Conservation (phyloP, 2,329 filamentous ascomycete genomes). For the Fusarium sp. region DNA sequence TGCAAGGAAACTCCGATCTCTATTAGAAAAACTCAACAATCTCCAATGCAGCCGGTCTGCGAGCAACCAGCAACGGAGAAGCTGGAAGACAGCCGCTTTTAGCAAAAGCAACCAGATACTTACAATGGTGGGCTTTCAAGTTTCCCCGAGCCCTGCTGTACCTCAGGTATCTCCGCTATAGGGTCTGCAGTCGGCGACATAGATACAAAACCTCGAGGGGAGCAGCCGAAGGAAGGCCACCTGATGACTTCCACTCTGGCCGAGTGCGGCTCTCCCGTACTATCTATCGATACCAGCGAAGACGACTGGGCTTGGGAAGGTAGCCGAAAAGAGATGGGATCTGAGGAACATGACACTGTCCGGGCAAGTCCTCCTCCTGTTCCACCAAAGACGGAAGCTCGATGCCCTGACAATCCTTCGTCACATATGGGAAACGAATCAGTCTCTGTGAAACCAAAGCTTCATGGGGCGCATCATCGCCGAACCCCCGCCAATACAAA, state of each 20-base stretch:
- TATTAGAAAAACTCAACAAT: background rate
- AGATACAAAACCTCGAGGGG: background rate
- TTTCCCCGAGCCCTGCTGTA: background rate
- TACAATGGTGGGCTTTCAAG: background rate
- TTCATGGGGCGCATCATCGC: slow-evolving; percentile 35
- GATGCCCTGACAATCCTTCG: background rate
- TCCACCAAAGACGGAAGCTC: background rate
- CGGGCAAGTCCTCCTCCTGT: background rate
- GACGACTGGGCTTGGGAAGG: slow-evolving; percentile 32
- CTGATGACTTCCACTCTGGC: slow-evolving; percentile 1
- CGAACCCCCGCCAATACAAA: slow-evolving; percentile 40
- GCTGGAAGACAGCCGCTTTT: background rate
- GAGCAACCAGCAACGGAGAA: background rate
- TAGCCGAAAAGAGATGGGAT: background rate
- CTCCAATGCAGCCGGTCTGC: slow-evolving; percentile 9
- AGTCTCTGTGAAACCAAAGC: background rate
- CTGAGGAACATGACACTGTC: background rate
- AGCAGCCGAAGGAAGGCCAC: background rate
- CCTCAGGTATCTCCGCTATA: slow-evolving; percentile 4
- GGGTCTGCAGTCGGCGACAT: background rate
- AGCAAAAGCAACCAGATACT: slow-evolving; percentile 6
- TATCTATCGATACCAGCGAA: slow-evolving; percentile 42
- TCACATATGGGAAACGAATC: background rate
- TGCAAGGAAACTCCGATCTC: background rate
- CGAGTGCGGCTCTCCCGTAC: slow-evolving; percentile 44